phyloP scores from a whole-genome alignment of 2,329 filamentous ascomycete species.

The Pseudocercospora eumusae region DNA sequence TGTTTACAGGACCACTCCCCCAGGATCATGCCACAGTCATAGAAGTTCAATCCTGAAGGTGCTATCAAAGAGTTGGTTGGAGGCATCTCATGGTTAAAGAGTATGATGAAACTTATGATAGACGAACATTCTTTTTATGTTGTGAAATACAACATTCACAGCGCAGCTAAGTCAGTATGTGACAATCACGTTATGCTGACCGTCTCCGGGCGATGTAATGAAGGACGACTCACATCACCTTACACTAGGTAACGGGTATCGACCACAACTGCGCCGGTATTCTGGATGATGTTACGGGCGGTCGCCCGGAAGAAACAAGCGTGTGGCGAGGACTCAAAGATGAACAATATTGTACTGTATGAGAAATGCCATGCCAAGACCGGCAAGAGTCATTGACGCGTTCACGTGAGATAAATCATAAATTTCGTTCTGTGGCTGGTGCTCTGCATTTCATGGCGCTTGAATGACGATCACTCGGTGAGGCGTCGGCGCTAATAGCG shows the following conservation, averaged over 20 bases:
- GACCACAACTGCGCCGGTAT: too few species aligned
- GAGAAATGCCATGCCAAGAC: too few species aligned
- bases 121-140: neutral
- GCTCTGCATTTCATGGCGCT: neutral
- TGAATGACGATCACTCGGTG: slow-evolving; percentile 6
- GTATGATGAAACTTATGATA: neutral
- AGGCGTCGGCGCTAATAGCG: neutral
- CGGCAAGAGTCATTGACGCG: too few species aligned
- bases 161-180: neutral
- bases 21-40: neutral
- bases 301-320: slow-evolving; percentile 12
- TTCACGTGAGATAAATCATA: too few species aligned
- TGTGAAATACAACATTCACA: neutral
- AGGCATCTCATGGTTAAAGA: neutral
- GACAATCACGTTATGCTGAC: neutral
- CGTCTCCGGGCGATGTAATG: too few species aligned
- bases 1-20: neutral
- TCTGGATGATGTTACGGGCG: slow-evolving; percentile 16
- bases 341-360: slow-evolving; percentile 49
- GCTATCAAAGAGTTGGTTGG: neutral
- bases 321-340: slow-evolving; percentile 18
- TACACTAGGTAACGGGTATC: too few species aligned
- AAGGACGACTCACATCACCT: too few species aligned
- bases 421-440: too few species aligned
- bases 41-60: neutral